These are phyloP conservation scores for Podaxis carcinomalis DNA, from an alignment of 768 basidiomycete species.

Conservation along the genomic window DNA sequence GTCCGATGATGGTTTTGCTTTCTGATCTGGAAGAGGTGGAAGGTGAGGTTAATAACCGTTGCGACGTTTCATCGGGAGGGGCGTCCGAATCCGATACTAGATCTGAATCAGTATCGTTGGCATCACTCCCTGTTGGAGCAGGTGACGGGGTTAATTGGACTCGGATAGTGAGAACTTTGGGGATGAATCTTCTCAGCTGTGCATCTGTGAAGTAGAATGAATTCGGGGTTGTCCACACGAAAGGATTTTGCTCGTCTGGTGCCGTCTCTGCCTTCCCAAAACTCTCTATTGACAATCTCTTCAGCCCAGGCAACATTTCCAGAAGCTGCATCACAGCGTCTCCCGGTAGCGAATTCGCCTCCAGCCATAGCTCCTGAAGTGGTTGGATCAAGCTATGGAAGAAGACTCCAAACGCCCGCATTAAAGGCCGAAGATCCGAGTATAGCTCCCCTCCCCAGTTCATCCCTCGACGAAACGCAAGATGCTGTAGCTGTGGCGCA, in stretches of 20 bases:
- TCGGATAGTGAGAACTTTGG: background rate
- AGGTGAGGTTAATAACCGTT: background rate
- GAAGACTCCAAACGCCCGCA: background rate
- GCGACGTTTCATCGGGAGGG: background rate
- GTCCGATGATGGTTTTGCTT: background rate
- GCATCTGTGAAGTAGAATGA: background rate
- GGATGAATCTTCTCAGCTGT: background rate
- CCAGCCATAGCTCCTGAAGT: background rate
- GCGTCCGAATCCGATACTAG: background rate
- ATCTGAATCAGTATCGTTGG: background rate
- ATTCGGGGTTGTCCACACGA: background rate
- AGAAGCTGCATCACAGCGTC: background rate
- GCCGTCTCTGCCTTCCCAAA: background rate
- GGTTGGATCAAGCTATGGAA: background rate
- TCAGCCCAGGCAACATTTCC: conserved; percentile 4
- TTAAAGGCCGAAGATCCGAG: background rate
- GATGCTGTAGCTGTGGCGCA: background rate
- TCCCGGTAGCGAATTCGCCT: background rate
- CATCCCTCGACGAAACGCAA: background rate
- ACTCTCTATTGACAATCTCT: background rate
- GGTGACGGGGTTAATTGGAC: background rate
- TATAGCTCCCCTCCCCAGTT: background rate
- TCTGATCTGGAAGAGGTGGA: background rate
- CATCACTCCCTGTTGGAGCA: background rate
- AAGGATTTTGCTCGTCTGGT: background rate